Percentiles rank a stretch among this genome's conserved stretches.
Evolutionary conservation across 1,284 basidiomycete species (phyloP).

Genomic region (Afroboletus lepidellus): DNA sequence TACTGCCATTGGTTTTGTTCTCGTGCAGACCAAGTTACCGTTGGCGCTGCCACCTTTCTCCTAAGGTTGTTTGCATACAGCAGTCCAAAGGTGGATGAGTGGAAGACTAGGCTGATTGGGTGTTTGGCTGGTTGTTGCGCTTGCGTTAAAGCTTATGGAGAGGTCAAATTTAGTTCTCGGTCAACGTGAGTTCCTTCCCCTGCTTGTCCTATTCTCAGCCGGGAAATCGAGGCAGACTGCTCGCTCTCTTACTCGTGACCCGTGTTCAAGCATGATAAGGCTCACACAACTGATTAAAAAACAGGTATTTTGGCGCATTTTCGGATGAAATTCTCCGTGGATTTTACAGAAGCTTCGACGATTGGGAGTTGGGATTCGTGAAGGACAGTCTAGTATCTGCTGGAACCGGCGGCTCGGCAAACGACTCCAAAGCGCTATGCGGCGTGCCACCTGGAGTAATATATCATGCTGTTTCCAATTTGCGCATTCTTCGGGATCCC

Average conservation of each 20-base stretch:
- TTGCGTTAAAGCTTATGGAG: slow-evolving; percentile 67
- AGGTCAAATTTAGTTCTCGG: slow-evolving; percentile 59
- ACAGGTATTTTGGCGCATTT: slow-evolving; percentile 70
- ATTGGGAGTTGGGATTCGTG: slow-evolving; percentile 61
- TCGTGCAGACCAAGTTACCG: slow-evolving; percentile 48
- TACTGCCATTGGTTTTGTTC: slow-evolving; percentile 72
- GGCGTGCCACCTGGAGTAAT: slow-evolving; percentile 48
- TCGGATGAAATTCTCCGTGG: slow-evolving; percentile 43
- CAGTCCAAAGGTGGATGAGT: slow-evolving; percentile 55
- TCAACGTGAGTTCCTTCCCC: slow-evolving; percentile 55
- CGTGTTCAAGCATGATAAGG: slow-evolving; percentile 2
- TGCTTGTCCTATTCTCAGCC: not conserved
- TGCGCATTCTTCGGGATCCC: slow-evolving; percentile 54
- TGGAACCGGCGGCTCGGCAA: slow-evolving; percentile 28
- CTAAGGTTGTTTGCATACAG: slow-evolving; percentile 79
- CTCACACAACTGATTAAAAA: slow-evolving; percentile 20
- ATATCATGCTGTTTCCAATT: slow-evolving; percentile 70
- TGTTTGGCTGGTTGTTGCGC: slow-evolving; percentile 62
- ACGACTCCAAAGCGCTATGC: slow-evolving; percentile 16
- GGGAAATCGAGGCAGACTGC: slow-evolving; percentile 7
- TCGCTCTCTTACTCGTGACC: slow-evolving; percentile 11
- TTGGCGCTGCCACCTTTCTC: slow-evolving; percentile 73
- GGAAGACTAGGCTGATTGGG: slow-evolving; percentile 56
- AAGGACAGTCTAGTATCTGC: slow-evolving; percentile 43
- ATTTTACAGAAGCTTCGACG: slow-evolving; percentile 67